A percentile compares a stretch with the other conserved stretches of the same genome.
phyloP scores from a whole-genome alignment of 495 filamentous ascomycete species.

The Aspergillus ostianus region DNA sequence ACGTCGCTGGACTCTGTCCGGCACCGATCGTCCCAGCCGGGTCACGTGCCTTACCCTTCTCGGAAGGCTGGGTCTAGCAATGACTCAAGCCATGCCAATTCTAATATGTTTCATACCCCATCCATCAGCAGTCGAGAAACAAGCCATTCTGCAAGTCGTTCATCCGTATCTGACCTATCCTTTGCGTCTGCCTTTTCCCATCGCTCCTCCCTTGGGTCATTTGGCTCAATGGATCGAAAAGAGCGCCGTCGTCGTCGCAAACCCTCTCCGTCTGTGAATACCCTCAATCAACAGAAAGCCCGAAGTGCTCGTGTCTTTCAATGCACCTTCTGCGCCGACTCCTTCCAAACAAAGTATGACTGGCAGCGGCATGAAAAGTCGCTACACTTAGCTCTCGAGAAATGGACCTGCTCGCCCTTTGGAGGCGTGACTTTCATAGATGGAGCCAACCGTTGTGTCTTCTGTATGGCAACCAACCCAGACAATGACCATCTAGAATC shows the following conservation, averaged over 20 bases:
- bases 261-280: slow-evolving; percentile 44
- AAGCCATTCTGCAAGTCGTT: slow-evolving; percentile 66
- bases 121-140: slow-evolving; percentile 73
- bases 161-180: slow-evolving; percentile 60
- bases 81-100: slow-evolving; percentile 63
- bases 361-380: slow-evolving; percentile 92
- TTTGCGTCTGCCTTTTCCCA: slow-evolving; percentile 72
- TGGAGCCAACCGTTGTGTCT: slow-evolving; percentile 59
- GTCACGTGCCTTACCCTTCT: slow-evolving; percentile 47
- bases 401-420: slow-evolving; percentile 78
- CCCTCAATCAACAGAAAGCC: slow-evolving; percentile 40
- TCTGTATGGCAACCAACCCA: slow-evolving; percentile 67
- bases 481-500: slow-evolving; percentile 67
- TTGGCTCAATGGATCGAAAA: slow-evolving; percentile 66
- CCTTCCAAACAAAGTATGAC: slow-evolving; percentile 85
- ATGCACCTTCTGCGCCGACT: slow-evolving; percentile 91
- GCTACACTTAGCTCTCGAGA: slow-evolving; percentile 76
- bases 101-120: slow-evolving; percentile 62
- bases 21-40: slow-evolving; percentile 34
- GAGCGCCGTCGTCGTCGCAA: slow-evolving; percentile 70
- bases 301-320: slow-evolving; percentile 59
- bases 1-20: slow-evolving; percentile 54
- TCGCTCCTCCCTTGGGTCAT: slow-evolving; percentile 61
- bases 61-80: slow-evolving; percentile 58
- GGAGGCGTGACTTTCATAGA: slow-evolving; percentile 44